Percentiles rank a stretch among this genome's conserved stretches.
Evolutionary conservation across 208 protist species (phyloP).

Genomic region (Wallacemonas sp.): DNA sequence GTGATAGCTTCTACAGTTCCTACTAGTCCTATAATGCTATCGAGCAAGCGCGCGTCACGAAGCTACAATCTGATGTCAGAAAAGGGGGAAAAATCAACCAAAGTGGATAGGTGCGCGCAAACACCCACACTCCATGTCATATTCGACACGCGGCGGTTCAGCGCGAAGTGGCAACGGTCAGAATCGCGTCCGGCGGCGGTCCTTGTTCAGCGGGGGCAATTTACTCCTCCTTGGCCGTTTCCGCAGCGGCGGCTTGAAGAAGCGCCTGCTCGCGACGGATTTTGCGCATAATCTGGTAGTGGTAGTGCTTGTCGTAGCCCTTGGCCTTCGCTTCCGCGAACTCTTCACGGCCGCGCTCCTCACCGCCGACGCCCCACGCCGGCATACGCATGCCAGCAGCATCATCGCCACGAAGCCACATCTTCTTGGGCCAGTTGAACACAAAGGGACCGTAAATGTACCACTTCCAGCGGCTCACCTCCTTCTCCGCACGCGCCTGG

Average conservation of each 20-base stretch:
- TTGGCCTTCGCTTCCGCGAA: slow-evolving; percentile 76
- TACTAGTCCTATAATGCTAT: slow-evolving; percentile 5
- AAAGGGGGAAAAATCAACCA: neutral
- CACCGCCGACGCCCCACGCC: slow-evolving; percentile 81
- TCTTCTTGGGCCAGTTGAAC: slow-evolving; percentile 91
- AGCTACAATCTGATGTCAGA: neutral
- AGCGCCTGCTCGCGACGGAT: slow-evolving; percentile 85
- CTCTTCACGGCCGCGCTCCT: slow-evolving; percentile 75
- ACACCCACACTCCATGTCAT: too few species aligned
- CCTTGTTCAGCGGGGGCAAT: too few species aligned
- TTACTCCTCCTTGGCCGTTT: slow-evolving; percentile 7
- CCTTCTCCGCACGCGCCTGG: slow-evolving; percentile 54
- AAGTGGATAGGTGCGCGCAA: too few species aligned
- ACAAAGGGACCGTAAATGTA: slow-evolving; percentile 90
- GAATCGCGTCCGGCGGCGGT: neutral
- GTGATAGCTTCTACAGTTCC: neutral
- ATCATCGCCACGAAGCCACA: slow-evolving; percentile 87
- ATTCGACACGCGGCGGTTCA: too few species aligned
- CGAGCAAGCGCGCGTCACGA: neutral
- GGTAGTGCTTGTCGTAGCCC: slow-evolving; percentile 84
- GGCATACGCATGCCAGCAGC: slow-evolving; percentile 64
- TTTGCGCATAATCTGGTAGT: slow-evolving; percentile 91
- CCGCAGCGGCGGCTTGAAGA: slow-evolving; percentile 26
- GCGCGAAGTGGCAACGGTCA: too few species aligned
- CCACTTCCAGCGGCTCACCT: slow-evolving; percentile 67